Evolutionary conservation across 805 yeast species (phyloP).

Genomic region (Saccharomycopsis fermentans): DNA sequence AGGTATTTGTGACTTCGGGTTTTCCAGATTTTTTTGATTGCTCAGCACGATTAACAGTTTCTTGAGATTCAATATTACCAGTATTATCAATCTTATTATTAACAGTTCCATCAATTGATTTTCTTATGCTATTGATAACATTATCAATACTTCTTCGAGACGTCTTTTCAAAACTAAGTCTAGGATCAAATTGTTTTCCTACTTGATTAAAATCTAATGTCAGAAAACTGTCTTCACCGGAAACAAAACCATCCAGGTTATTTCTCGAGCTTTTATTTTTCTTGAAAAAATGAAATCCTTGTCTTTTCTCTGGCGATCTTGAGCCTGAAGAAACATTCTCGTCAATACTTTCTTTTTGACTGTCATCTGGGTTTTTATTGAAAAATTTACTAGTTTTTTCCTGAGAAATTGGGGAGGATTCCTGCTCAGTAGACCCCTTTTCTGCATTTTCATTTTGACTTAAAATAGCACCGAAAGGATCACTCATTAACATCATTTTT

Average conservation of each 20-base stretch:
- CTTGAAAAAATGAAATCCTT: background rate
- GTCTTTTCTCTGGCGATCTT: constrained; percentile 3
- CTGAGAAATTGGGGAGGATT: too few species aligned
- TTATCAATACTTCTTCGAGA: background rate
- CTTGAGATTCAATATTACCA: background rate
- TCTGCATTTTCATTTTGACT: background rate
- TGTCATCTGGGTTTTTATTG: background rate
- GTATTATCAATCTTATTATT: background rate
- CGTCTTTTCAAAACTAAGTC: background rate
- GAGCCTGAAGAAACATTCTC: background rate
- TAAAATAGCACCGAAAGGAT: constrained; percentile 9
- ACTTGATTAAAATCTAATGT: constrained; percentile 2
- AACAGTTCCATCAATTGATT: background rate
- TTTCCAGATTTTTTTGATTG: background rate
- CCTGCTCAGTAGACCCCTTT: background rate
- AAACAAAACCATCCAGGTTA: constrained; percentile 5
- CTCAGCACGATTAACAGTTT: background rate
- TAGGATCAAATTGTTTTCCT: constrained; percentile 2
- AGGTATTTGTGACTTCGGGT: too few species aligned
- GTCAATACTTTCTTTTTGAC: background rate
- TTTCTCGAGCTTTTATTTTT: background rate
- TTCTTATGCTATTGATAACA: background rate
- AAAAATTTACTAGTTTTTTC: background rate
- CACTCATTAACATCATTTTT: background rate
- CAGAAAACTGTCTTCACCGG: background rate